These are phyloP conservation scores for Botryotinia calthae DNA, from an alignment of 2,329 filamentous ascomycete species.

Conservation along the genomic window DNA sequence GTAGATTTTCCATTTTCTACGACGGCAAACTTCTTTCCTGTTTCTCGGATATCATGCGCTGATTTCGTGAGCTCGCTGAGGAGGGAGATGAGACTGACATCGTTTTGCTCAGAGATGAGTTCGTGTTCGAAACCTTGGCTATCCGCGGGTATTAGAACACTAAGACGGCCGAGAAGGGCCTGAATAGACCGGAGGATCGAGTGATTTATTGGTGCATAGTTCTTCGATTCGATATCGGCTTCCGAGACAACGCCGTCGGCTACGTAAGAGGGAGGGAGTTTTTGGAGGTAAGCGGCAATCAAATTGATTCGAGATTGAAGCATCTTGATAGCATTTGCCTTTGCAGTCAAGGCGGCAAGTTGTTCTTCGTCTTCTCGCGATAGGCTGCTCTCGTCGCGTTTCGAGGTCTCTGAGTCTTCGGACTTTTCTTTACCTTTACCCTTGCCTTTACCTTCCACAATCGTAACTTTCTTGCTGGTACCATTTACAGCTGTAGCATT, in stretches of 20 bases:
- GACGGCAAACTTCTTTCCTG: conserved; percentile 70
- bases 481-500: conserved; percentile 65
- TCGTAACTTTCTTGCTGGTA: conserved; percentile 31
- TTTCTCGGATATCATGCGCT: conserved; percentile 65
- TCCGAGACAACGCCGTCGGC: conserved; percentile 44
- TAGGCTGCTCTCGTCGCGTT: conserved; percentile 52
- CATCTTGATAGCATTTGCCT: conserved; percentile 92
- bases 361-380: conserved; percentile 60
- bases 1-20: conserved; percentile 42
- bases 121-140: conserved; percentile 65
- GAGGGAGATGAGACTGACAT: conserved; percentile 75
- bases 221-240: conserved; percentile 31
- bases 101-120: conserved; percentile 74
- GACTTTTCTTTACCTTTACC: conserved; percentile 39
- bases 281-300: conserved; percentile 72
- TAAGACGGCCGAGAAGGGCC: conserved; percentile 78
- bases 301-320: conserved; percentile 74
- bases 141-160: conserved; percentile 73
- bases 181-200: conserved; percentile 84
- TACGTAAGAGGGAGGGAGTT: conserved; percentile 64
- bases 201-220: conserved; percentile 48
- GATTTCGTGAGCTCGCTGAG: conserved; percentile 73
- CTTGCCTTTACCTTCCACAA: conserved; percentile 36
- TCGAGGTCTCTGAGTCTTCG: conserved; percentile 26
- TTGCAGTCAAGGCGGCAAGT: conserved; percentile 71